Evolutionary conservation across 306 rosid genomes (phyloP), one percentile per base, ranked within the genome.

Genomic region (Glycine tomentella): DNA sequence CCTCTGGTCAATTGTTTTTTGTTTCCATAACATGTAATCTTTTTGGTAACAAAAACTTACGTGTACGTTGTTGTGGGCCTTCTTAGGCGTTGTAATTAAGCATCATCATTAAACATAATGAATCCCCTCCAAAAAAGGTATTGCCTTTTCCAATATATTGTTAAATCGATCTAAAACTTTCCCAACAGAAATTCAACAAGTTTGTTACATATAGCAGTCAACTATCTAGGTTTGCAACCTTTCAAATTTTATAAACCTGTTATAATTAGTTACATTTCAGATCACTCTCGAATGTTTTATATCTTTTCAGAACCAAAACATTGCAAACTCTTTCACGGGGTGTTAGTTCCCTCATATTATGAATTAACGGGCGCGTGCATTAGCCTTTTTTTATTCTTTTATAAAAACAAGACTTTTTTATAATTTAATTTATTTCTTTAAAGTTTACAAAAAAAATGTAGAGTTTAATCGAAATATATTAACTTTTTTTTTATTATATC

Each of bases 51-150:
- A 64, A 55, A 46, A 64, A 36, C 61, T 53, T 79, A 2, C 38
- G 9, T 68, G 40, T 16, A 25, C 9, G 15, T 36, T 31, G 70
- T 17, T 36, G 76, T 75, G 81, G 85, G 85, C 72, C 85, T 82
- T 49, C 25, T 48, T 48, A 72, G 2, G 50, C 51, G 59, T 63
- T 42, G 59, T 11, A 50, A 77, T 63, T 64, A 49, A 83, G 71
- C 69, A 83, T 70, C 69, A 83, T 83, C 59, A 76, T 76, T 64
- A 77, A 13, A 50, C 69, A 11, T 71, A 51, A 52, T 76, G 78
- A 82, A 56, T 69, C 11, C 50, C 59, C 33, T 51, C 45, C 38
- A 13, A 4, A 16, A 40, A 17, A 40, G 40, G 68, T 62, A 12
- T 8, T 77, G n/a, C 17, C 75, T 66, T 67, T 78, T 67, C 52